phyloP scores from a whole-genome alignment of 148 eudicot species.

The Rhododendron henanense region DNA sequence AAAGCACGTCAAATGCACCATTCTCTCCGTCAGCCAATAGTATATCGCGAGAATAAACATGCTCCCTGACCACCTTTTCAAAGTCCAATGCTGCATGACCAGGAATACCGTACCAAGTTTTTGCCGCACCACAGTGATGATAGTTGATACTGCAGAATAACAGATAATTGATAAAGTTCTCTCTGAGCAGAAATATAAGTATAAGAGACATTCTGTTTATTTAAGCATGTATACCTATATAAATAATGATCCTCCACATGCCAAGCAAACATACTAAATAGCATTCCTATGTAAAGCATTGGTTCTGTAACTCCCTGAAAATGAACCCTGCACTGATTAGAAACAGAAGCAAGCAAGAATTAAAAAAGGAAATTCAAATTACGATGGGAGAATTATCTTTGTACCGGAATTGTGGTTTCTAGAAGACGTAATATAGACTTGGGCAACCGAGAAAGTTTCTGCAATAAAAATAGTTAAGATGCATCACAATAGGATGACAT shows the following conservation, averaged over 20 bases:
- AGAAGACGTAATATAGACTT: conserved; percentile 80
- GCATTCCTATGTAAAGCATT: conserved; percentile 99
- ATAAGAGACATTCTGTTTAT: background rate
- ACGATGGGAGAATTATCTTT: background rate
- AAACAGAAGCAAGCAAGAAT: conserved; percentile 4
- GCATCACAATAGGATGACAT: conserved; percentile 2
- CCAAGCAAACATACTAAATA: conserved; percentile 99
- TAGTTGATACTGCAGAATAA: conserved; percentile 73
- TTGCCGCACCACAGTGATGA: conserved; percentile 97
- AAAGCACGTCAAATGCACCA: conserved; percentile 90
- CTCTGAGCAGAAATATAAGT: background rate
- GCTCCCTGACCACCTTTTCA: conserved; percentile 81
- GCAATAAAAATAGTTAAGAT: conserved; percentile 27
- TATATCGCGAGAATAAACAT: conserved; percentile 73
- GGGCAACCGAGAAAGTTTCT: conserved; percentile 86
- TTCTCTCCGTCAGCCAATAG: conserved; percentile 79
- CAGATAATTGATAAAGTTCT: conserved; percentile 8
- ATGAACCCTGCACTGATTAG: background rate
- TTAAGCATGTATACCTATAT: conserved; percentile 50
- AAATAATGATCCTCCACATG: conserved; percentile 99
- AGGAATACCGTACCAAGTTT: conserved; percentile 99
- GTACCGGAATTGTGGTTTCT: conserved; percentile 83
- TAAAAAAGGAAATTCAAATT: background rate
- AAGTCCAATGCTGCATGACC: conserved; percentile 88
- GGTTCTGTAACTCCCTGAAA: conserved; percentile 97